Conservation (phyloP, 1,139 yeast species). For the Keqinozyma sinolaborantium region DNA sequence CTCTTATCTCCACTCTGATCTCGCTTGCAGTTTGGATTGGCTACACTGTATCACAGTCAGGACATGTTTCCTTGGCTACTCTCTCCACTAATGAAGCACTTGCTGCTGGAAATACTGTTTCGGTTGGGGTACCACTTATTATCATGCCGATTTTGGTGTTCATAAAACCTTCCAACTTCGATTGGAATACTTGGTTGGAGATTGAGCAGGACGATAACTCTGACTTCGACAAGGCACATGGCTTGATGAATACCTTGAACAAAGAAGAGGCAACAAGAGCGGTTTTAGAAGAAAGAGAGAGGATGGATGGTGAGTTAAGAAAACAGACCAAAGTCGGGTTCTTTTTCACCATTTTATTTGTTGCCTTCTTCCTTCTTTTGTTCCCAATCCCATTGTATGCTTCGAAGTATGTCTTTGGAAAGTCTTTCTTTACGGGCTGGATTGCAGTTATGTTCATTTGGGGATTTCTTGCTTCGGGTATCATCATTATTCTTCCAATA, state of each 20-base stretch:
- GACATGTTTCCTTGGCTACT: conserved; percentile 17
- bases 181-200: conserved; percentile 16
- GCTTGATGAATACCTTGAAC: conserved; percentile 8
- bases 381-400: conserved; percentile 29
- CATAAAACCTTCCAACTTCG: conserved; percentile 26
- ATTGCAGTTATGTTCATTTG: conserved; percentile 28
- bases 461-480: conserved; percentile 26
- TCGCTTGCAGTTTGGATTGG: conserved; percentile 50
- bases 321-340: conserved; percentile 18
- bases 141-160: conserved; percentile 18
- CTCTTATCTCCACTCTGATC: conserved; percentile 41
- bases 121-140: conserved; percentile 24
- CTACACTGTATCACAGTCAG: conserved; percentile 22
- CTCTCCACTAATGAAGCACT: conserved; percentile 20
- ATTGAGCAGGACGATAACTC: conserved; percentile 29
- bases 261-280: conserved; percentile 19
- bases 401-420: conserved; percentile 25
- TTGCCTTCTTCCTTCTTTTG: conserved; percentile 19
- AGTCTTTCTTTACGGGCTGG: conserved; percentile 29
- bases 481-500: conserved; percentile 33
- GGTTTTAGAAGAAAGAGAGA: conserved; percentile 17
- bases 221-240: conserved; percentile 15
- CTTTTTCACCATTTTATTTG: conserved; percentile 10
- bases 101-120: conserved; percentile 30
- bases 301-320: conserved; percentile 16